phyloP scores from a whole-genome alignment of 2,329 filamentous ascomycete genomes.

The Sporothrix humicola region DNA sequence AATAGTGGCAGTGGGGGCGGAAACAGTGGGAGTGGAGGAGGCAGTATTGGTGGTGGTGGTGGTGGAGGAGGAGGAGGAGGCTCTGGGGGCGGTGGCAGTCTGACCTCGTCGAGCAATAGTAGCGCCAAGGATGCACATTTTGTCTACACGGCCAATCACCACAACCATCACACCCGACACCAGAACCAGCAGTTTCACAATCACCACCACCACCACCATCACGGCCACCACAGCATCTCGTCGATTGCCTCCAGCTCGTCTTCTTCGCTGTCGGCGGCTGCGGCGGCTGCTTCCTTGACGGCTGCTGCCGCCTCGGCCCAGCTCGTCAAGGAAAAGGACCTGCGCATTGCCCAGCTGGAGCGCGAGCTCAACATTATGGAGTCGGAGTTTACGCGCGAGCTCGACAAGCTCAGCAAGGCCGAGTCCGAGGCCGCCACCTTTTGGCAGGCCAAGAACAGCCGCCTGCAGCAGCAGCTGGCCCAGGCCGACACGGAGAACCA shows the following conservation, averaged over 20 bases:
- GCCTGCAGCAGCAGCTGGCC: conserved; percentile 56
- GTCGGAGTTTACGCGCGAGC: conserved; percentile 58
- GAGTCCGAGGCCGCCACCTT: conserved; percentile 62
- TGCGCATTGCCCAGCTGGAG: conserved; percentile 59
- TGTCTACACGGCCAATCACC: conserved; percentile 11
- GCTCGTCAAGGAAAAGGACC: conserved; percentile 54
- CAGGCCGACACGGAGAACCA: conserved; percentile 60
- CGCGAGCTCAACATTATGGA: conserved; percentile 60
- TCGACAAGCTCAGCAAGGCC: conserved; percentile 58
- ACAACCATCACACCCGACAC: conserved; percentile 33
- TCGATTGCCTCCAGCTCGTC: conserved; percentile 21
- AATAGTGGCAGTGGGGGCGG: conserved; percentile 5
- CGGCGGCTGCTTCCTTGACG: conserved; percentile 30
- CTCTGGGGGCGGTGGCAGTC: neutral
- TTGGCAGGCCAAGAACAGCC: conserved; percentile 61
- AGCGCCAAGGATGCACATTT: conserved; percentile 28
- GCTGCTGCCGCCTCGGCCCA: conserved; percentile 41
- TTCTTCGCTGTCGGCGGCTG: conserved; percentile 33
- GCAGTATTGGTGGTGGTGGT: conserved; percentile 33
- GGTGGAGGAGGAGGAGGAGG: neutral
- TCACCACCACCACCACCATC: conserved; percentile 24
- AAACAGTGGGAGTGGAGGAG: neutral
- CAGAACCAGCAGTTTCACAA: conserved; percentile 32
- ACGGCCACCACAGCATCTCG: conserved; percentile 23
- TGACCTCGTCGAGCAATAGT: conserved; percentile 9